Evolutionary conservation across 1,139 yeast genomes (phyloP), one percentile per base, ranked within the genome.

Genomic region (Diutina sp.): DNA sequence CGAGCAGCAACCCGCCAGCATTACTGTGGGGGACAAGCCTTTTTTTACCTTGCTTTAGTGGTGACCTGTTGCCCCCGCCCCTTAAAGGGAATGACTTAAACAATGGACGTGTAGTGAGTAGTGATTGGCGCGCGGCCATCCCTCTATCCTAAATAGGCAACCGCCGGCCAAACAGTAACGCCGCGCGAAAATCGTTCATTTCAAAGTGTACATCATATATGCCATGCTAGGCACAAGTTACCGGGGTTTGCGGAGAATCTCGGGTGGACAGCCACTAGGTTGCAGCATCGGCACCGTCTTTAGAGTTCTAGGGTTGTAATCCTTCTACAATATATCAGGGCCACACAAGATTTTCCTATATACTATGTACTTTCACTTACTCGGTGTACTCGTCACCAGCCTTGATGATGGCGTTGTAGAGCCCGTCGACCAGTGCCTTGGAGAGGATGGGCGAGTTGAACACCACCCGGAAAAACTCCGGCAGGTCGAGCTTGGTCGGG

Each of bases 401-500:
- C 29, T 32, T 16, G 53, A 50, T 16, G 32, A 50, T 50, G 7
- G 41, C 35, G 14, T 32, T n/a, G 16, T 50, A 50, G 8, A 50
- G 32, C 28, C 53, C 53, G 7, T 30, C 44, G 4, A 50, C 45
- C 53, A 50, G 53, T 3, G 32, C 53, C 53, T 32, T 16, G 25
- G 16, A n/a, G 8, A 50, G 44, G 32, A 51, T 51, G 1, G 96
- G 95, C 46, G 93, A 83, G 67, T 87, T 87, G 69, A 89, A 84
- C 12, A 89, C 96, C 21, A 87, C 95, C 59, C 96, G 73, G 74
- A 89, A 88, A 65, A 89, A 89, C 67, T 88, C 95, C 4, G 95
- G 95, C 52, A 76, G 69, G 46, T 77, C 73, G 50, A 50, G 28
- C 21, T 72, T 74, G 46, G 82, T 79, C 1, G 84, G 81, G 57